Conservation (phyloP, 1,139 yeast genomes). For the Nakaseomyces glabratus region DNA sequence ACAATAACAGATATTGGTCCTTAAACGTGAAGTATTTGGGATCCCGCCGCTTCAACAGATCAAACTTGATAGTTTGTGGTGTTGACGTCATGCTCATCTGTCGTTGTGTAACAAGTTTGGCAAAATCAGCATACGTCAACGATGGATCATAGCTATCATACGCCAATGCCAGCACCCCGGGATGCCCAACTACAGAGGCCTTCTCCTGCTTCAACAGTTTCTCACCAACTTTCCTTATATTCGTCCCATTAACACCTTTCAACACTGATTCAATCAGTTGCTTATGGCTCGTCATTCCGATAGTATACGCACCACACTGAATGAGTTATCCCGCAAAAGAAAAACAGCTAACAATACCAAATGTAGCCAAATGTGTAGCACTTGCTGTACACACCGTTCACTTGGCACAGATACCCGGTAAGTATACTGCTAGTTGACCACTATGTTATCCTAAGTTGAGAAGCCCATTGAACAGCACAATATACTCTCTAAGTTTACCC, state of each 20-base stretch:
- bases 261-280: slow-evolving; percentile 1
- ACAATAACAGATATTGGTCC: slow-evolving; percentile 23
- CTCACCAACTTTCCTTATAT: slow-evolving; percentile 2
- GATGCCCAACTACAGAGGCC: not conserved
- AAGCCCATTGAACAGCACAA: too few relatives aligned
- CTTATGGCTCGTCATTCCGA: slow-evolving; percentile 1
- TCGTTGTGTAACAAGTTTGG: slow-evolving; percentile 3
- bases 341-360: too few relatives aligned
- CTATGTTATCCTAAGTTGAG: too few relatives aligned
- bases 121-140: slow-evolving; percentile 6
- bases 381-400: too few relatives aligned
- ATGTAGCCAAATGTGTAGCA: too few relatives aligned
- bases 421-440: too few relatives aligned
- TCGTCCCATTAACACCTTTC: slow-evolving; percentile 1
- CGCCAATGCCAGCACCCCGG: not conserved
- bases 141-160: slow-evolving; percentile 8
- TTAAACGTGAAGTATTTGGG: slow-evolving; percentile 26
- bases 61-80: slow-evolving; percentile 10
- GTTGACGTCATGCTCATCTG: not conserved
- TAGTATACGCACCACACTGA: too few relatives aligned
- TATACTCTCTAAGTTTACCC: too few relatives aligned
- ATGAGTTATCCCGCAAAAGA: too few relatives aligned
- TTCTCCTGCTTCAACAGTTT: too few relatives aligned
- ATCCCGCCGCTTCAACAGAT: slow-evolving; percentile 22
- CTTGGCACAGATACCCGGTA: too few relatives aligned